A percentile compares a stretch with the other conserved stretches of the same genome.
phyloP scores from a whole-genome alignment of 805 yeast genomes.

The Cephaloascus albidus region DNA sequence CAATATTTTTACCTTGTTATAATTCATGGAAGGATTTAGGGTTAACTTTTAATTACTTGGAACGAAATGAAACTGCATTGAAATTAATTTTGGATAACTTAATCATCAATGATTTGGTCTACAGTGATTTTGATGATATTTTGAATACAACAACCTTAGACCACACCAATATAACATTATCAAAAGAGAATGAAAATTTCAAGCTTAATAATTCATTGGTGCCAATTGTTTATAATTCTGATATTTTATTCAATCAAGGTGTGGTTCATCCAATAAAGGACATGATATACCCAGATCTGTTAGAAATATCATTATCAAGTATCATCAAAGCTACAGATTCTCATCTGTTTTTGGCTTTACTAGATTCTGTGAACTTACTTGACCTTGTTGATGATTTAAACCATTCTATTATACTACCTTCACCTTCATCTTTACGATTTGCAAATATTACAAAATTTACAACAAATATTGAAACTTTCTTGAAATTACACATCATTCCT shows the following conservation, averaged over 20 bases:
- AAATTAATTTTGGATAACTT: conserved; percentile 44
- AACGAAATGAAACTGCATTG: conserved; percentile 40
- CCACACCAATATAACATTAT: conserved; percentile 4
- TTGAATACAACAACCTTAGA: conserved; percentile 17
- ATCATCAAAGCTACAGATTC: conserved; percentile 48
- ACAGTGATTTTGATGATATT: conserved; percentile 44
- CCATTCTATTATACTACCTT: conserved; percentile 68
- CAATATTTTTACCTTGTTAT: conserved; percentile 72
- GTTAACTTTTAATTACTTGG: conserved; percentile 50
- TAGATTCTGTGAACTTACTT: conserved; percentile 32
- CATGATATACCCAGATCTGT: conserved; percentile 45
- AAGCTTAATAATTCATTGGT: conserved; percentile 21
- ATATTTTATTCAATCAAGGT: conserved; percentile 74
- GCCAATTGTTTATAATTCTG: conserved; percentile 36
- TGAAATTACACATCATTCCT: conserved; percentile 64
- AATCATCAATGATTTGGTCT: conserved; percentile 55
- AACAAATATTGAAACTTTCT: conserved; percentile 39
- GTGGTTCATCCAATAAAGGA: conserved; percentile 65
- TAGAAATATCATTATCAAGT: conserved; percentile 45
- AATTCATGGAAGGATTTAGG: conserved; percentile 61
- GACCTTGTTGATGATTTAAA: conserved; percentile 29
- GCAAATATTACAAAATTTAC: conserved; percentile 38
- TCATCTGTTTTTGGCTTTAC: conserved; percentile 31
- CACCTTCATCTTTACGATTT: conserved; percentile 41
- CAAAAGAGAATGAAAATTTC: conserved; percentile 10